These are phyloP conservation scores for Psidium guajava DNA, from an alignment of 345 rosid genomes.

Conservation along the genomic window DNA sequence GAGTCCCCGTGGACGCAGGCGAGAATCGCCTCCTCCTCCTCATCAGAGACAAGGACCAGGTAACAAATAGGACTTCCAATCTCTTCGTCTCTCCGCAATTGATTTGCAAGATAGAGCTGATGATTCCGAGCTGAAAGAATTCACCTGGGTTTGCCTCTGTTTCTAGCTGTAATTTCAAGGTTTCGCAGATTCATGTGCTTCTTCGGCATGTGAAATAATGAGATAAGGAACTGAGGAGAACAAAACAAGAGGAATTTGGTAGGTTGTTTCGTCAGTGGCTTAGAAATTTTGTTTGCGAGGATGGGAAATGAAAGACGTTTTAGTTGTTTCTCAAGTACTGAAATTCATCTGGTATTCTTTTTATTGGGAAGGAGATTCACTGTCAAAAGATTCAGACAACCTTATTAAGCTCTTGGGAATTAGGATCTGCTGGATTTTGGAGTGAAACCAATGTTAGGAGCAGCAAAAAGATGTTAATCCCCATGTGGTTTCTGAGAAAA, in stretches of 20 bases:
- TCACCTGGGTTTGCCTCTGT: background rate
- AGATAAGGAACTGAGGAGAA: background rate
- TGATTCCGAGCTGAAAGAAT: background rate
- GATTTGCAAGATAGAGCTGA: background rate
- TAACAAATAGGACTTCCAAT: background rate
- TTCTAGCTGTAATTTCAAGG: background rate
- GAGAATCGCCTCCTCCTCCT: conserved; percentile 7
- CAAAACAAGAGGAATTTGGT: background rate
- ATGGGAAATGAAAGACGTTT: background rate
- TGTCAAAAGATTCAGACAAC: background rate
- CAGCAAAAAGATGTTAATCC: background rate
- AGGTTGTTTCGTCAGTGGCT: background rate
- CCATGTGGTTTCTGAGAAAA: background rate
- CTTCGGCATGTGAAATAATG: background rate
- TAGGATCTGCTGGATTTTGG: background rate
- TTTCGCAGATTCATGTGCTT: background rate
- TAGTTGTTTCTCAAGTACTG: background rate
- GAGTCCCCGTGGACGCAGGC: conserved; percentile 4
- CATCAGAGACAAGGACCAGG: conserved; percentile 44
- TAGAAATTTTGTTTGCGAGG: background rate
- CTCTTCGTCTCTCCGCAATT: background rate
- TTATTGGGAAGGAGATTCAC: background rate
- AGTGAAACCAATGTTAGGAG: background rate
- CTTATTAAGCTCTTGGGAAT: background rate
- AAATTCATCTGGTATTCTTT: no score